These are phyloP conservation scores for Globisporangium alternatum DNA, from an alignment of 352 stramenopile species.

Conservation along the genomic window DNA sequence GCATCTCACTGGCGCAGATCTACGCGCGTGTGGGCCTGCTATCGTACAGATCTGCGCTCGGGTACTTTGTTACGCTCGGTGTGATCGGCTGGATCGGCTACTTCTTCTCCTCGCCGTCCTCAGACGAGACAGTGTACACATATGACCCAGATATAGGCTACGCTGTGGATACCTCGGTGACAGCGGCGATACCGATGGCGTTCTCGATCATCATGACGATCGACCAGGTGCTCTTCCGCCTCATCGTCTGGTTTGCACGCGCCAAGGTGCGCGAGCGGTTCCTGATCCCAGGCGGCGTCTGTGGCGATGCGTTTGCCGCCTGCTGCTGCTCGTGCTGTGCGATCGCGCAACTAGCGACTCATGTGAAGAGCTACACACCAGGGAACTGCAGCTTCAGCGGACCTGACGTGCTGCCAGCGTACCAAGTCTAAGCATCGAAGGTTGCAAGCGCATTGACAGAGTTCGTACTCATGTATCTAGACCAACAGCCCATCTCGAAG, in stretches of 20 bases:
- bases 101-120: neutral
- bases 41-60: neutral
- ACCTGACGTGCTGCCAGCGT: slow-evolving; percentile 12
- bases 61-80: neutral
- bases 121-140: neutral
- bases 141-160: neutral
- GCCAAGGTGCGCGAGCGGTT: slow-evolving; percentile 10
- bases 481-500: no score
- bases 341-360: slow-evolving; percentile 28
- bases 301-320: slow-evolving; percentile 12
- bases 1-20: slow-evolving; percentile 29
- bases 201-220: neutral
- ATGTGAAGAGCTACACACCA: slow-evolving; percentile 28
- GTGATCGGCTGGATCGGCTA: neutral
- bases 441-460: neutral
- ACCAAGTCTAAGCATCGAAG: neutral
- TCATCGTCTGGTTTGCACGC: slow-evolving; percentile 6
- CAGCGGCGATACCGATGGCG: neutral
- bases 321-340: slow-evolving; percentile 25
- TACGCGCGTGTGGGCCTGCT: slow-evolving; percentile 3
- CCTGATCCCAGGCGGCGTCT: slow-evolving; percentile 15
- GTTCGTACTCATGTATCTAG: neutral
- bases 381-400: slow-evolving; percentile 16
- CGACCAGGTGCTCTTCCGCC: neutral
- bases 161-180: neutral